phyloP scores from a whole-genome alignment of 108 stramenopile species.

The Cyclotella kingstonii region DNA sequence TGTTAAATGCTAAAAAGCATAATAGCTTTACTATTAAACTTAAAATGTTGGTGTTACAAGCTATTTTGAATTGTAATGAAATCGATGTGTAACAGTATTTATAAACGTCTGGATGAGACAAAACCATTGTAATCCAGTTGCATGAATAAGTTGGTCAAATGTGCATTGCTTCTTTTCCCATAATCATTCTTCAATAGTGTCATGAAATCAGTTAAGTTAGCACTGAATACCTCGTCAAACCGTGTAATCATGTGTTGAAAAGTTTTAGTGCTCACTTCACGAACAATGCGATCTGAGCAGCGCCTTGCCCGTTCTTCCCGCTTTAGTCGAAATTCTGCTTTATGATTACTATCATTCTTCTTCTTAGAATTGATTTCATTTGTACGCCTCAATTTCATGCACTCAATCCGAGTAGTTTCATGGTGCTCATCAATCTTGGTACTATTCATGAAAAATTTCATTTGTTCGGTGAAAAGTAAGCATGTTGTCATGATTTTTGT shows the following conservation, averaged over 20 bases:
- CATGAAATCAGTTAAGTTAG: constrained; percentile 76
- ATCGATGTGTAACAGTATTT: too few species aligned
- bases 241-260: constrained; percentile 76
- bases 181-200: constrained; percentile 41
- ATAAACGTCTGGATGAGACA: constrained; percentile 51
- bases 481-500: constrained; percentile 83
- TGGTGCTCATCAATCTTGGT: constrained; percentile 53
- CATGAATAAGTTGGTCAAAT: constrained; percentile 65
- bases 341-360: constrained; percentile 28
- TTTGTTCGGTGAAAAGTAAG: constrained; percentile 78
- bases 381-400: constrained; percentile 36
- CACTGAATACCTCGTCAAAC: constrained; percentile 76
- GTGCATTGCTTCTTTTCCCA: constrained; percentile 50
- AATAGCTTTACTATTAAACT: too few species aligned
- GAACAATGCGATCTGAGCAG: constrained; percentile 47
- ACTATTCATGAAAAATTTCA: constrained; percentile 75
- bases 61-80: too few species aligned
- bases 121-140: constrained; percentile 89
- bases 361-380: constrained; percentile 12
- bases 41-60: too few species aligned
- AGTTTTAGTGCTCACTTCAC: constrained; percentile 62
- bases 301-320: constrained; percentile 42
- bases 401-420: constrained; percentile 35
- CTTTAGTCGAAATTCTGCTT: constrained; percentile 50
- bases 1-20: too few species aligned